Percentiles rank a stretch among this genome's conserved stretches.
phyloP scores from a whole-genome alignment of 345 rosid species.

The Punica granatum region DNA sequence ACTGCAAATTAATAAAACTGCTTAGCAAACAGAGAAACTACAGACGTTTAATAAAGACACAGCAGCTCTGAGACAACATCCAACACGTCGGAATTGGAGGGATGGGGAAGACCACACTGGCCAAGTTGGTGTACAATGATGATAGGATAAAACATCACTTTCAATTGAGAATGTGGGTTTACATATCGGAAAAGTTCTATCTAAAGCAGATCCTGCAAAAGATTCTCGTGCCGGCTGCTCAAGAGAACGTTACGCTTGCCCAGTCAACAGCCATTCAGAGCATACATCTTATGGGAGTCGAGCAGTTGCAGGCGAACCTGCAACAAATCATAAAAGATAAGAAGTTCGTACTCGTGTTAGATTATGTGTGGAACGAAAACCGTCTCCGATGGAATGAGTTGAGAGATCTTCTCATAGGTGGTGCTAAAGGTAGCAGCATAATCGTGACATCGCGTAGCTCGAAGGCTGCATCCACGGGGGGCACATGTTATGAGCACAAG shows the following conservation, averaged over 20 bases:
- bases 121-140: slow-evolving; percentile 3
- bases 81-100: slow-evolving; percentile 16
- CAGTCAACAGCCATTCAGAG: background rate
- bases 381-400: background rate
- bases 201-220: background rate
- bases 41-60: too few species aligned
- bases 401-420: background rate
- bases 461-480: background rate
- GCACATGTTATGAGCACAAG: background rate
- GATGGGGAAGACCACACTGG: slow-evolving; percentile 10
- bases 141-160: background rate
- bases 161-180: slow-evolving; percentile 6
- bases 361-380: background rate
- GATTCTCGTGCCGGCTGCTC: background rate
- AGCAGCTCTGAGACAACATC: too few species aligned
- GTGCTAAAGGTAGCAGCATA: background rate
- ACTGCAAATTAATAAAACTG: too few species aligned
- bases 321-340: background rate
- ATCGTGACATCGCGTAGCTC: background rate
- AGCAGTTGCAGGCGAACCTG: background rate
- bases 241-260: too few species aligned
- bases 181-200: background rate
- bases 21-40: too few species aligned
- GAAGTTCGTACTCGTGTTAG: background rate
- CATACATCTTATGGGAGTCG: background rate